Base-by-base conservation (phyloP, 805 yeast species). In the Monosporozyma solicola region DNA sequence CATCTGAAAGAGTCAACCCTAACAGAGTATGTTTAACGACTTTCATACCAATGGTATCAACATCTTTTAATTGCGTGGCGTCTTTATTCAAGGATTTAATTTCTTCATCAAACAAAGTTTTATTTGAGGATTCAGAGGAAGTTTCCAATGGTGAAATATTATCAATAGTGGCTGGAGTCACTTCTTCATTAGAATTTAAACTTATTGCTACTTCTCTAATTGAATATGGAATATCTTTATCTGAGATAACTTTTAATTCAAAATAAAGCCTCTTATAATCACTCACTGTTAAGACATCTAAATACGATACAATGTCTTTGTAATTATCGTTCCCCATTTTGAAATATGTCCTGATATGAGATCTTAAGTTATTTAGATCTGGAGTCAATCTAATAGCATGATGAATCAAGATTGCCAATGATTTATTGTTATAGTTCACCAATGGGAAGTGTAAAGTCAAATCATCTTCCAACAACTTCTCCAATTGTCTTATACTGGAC, bases 1-100 rank as follows among this genome's bases (percentile, higher is more conserved):
- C 52, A 48, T 59, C 67, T 51, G 60, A 68, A 54, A 65, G 60
- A 49, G 64, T 55, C 33, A 83, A 66, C 1, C 83, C 86, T 24
- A 81, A 64, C 41, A 90, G 73, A 2, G 92, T 80, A 59, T 86
- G 87, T 65, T 92, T 80, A 54, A 91, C 84, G 15, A 84, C 84
- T 58, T 83, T 84, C 70, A 90, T 76, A 11, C 94, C 95, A 55
- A 82, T 80, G 0, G 96, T 80, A 46, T 82, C 84, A 8, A 88
- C 95, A 1, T 95, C 75, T 48, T 71, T 69, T 49, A 91, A 74
- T 15, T 72, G 72, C 2, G 75, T 82, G 8, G 72, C 74, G 44
- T 79, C 79, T 56, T 84, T 86, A 2, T 76, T 77, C 13, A 87
- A 62, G 0, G 79, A 61, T 16, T 72, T 74, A 41, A 73, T 20